Evolutionary conservation across 257 asterid genomes (phyloP).

Genomic region (Verbena officinalis): DNA sequence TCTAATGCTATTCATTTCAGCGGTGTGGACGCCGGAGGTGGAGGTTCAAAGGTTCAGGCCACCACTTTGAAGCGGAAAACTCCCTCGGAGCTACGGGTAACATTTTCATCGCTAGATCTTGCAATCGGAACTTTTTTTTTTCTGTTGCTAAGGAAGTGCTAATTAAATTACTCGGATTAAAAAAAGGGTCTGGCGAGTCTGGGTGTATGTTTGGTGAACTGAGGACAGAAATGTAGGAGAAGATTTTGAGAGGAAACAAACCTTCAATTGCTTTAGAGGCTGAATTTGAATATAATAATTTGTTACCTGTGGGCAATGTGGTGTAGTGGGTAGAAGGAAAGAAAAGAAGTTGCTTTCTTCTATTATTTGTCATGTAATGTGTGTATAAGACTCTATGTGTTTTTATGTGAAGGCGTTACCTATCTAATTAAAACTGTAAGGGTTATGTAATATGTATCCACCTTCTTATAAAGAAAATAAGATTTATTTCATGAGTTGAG

Average conservation of each 20-base stretch:
- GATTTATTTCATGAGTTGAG: background rate
- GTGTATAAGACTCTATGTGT: too few species aligned
- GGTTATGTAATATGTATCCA: background rate
- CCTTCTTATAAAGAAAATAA: background rate
- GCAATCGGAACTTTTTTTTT: background rate
- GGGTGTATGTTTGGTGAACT: constrained; percentile 6
- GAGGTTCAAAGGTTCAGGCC: constrained; percentile 45
- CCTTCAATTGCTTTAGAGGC: too few species aligned
- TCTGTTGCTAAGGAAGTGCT: background rate
- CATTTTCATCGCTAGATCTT: constrained; percentile 20
- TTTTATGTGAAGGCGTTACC: too few species aligned
- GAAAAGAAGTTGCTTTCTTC: background rate
- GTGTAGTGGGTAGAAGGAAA: background rate
- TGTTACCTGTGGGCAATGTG: background rate
- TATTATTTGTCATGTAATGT: background rate
- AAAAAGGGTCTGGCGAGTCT: too few species aligned
- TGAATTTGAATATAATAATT: too few species aligned
- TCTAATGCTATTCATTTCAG: constrained; percentile 53
- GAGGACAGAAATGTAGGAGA: background rate
- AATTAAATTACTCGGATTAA: too few species aligned
- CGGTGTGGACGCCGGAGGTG: constrained; percentile 40
- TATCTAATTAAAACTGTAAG: too few species aligned
- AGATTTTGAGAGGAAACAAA: background rate
- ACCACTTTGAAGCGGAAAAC: constrained; percentile 74
- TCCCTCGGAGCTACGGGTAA: constrained; percentile 83